These are phyloP conservation scores for Hygrophorus pudorinus DNA, from an alignment of 768 basidiomycete genomes.

Conservation along the genomic window DNA sequence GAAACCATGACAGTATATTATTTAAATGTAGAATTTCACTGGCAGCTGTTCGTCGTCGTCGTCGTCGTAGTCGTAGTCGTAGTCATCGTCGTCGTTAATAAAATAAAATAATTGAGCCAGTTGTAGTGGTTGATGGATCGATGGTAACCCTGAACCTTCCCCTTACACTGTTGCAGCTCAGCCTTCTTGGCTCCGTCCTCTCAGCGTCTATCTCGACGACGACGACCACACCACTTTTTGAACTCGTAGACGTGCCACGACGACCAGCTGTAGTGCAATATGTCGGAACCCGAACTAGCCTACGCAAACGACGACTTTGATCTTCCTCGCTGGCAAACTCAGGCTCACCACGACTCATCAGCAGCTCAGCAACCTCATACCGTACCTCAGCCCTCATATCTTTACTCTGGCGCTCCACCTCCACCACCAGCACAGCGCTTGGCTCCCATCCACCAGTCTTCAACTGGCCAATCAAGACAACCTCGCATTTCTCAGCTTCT, in stretches of 20 bases:
- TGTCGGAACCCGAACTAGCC: slow-evolving; percentile 68
- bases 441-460: slow-evolving; percentile 40
- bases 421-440: slow-evolving; percentile 43
- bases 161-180: no score
- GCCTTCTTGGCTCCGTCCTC: not conserved
- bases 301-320: slow-evolving; percentile 80
- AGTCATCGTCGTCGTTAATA: no score
- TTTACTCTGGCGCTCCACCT: slow-evolving; percentile 42
- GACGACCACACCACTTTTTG: not conserved
- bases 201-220: slow-evolving; percentile 3
- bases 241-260: not conserved
- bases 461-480: slow-evolving; percentile 34
- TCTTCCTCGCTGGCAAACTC: slow-evolving; percentile 66
- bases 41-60: no score
- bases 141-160: no score
- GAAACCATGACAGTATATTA: not conserved
- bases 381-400: slow-evolving; percentile 39
- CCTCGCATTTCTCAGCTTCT: slow-evolving; percentile 58
- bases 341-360: slow-evolving; percentile 49
- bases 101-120: no score
- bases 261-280: slow-evolving; percentile 17
- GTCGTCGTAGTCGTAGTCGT: no score
- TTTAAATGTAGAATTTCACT: not conserved
- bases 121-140: no score
- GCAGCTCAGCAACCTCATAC: slow-evolving; percentile 41